Percentiles rank a stretch among this genome's conserved stretches.
Conservation (phyloP, 441 rosid genomes). For the Bruguiera hainesii region DNA sequence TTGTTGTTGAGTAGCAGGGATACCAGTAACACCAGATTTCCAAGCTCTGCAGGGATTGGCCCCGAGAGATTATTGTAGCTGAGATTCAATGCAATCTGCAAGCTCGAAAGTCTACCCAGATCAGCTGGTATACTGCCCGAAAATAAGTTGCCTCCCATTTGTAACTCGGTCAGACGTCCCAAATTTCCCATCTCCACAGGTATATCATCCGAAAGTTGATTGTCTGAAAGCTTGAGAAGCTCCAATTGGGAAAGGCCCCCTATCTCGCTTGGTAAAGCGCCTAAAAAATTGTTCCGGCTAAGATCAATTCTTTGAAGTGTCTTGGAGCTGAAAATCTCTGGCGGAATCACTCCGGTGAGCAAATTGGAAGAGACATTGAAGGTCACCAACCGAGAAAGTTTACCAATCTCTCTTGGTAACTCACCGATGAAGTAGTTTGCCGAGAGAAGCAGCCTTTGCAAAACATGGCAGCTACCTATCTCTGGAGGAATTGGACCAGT, state of each 20-base stretch:
- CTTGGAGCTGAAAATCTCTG: conserved; percentile 60
- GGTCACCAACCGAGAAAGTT: conserved; percentile 58
- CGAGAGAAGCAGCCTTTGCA: conserved; percentile 73
- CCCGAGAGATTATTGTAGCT: conserved; percentile 80
- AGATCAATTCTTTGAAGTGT: conserved; percentile 89
- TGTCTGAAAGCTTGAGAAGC: conserved; percentile 79
- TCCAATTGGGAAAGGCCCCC: conserved; percentile 72
- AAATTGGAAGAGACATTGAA: conserved; percentile 80
- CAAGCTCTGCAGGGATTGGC: conserved; percentile 64
- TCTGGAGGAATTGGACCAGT: conserved; percentile 63
- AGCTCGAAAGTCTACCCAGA: conserved; percentile 60
- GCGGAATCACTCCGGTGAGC: conserved; percentile 65
- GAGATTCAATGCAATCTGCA: conserved; percentile 87
- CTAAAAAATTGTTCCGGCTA: conserved; percentile 61
- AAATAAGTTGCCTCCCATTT: conserved; percentile 84
- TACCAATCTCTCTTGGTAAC: conserved; percentile 74
- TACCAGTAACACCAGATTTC: conserved; percentile 63
- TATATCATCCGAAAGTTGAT: conserved; percentile 56
- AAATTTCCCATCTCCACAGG: conserved; percentile 60
- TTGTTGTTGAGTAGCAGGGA: conserved; percentile 76
- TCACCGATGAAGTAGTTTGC: conserved; percentile 53
- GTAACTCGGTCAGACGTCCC: conserved; percentile 69
- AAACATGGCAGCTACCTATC: conserved; percentile 50
- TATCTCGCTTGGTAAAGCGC: conserved; percentile 53
- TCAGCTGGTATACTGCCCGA: conserved; percentile 58